Evolutionary conservation across 148 eudicot species (phyloP).

Genomic region (Amaranthus cruentus): DNA sequence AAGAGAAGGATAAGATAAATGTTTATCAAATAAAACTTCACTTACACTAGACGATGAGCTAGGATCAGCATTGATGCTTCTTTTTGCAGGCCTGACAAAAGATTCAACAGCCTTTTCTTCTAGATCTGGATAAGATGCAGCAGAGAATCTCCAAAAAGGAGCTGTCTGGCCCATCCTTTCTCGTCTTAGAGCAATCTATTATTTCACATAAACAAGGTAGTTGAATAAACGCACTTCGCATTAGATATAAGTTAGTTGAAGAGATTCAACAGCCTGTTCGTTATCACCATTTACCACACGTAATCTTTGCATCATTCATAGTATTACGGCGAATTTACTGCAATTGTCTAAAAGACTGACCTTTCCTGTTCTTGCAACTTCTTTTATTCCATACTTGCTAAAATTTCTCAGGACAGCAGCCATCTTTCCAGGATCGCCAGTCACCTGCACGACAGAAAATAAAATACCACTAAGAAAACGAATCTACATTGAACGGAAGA

Average conservation of each 20-base stretch:
- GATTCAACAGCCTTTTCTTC: slow-evolving; percentile 29
- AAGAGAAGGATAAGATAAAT: not conserved
- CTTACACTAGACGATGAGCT: slow-evolving; percentile 44
- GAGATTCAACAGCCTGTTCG: slow-evolving; percentile 4
- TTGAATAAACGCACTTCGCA: not conserved
- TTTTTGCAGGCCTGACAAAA: slow-evolving; percentile 26
- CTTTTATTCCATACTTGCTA: slow-evolving; percentile 72
- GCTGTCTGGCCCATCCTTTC: slow-evolving; percentile 86
- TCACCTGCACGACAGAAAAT: slow-evolving; percentile 41
- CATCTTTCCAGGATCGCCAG: slow-evolving; percentile 94
- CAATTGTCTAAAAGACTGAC: slow-evolving; percentile 29
- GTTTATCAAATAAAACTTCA: not conserved
- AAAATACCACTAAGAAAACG: not conserved
- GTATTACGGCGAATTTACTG: not conserved
- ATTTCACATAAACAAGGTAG: slow-evolving; percentile 11
- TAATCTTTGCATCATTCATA: not conserved
- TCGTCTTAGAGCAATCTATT: slow-evolving; percentile 76
- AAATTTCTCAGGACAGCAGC: slow-evolving; percentile 77
- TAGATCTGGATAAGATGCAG: slow-evolving; percentile 89
- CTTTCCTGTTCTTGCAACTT: slow-evolving; percentile 93
- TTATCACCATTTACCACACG: not conserved
- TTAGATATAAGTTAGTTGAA: too few species aligned
- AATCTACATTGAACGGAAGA: not conserved
- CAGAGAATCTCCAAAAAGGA: slow-evolving; percentile 93
- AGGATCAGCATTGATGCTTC: slow-evolving; percentile 31